Evolutionary conservation across 805 yeast species (phyloP).

Genomic region (Kazachstania viticola): DNA sequence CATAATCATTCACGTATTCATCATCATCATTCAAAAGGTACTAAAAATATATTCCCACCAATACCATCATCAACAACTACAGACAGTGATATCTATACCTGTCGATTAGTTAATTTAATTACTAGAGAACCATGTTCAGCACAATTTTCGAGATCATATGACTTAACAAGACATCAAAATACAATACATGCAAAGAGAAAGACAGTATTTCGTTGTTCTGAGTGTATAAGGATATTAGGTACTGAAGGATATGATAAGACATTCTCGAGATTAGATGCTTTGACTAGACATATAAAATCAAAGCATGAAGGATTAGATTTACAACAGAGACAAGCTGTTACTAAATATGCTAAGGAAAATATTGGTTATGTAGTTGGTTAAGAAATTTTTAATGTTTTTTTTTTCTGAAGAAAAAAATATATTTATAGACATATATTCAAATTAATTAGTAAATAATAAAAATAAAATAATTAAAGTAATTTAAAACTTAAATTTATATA

Average conservation of each 20-base stretch:
- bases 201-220: slow-evolving; percentile 73
- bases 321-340: slow-evolving; percentile 55
- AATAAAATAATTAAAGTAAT: too few species aligned
- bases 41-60: too few species aligned
- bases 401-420: too few species aligned
- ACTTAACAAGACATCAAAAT: slow-evolving; percentile 88
- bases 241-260: slow-evolving; percentile 49
- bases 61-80: too few species aligned
- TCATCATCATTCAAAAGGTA: too few species aligned
- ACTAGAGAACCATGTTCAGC: slow-evolving; percentile 24
- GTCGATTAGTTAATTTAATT: slow-evolving; percentile 14
- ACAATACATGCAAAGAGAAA: slow-evolving; percentile 88
- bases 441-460: too few species aligned
- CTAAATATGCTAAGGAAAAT: slow-evolving; percentile 65
- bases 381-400: too few species aligned
- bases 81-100: slow-evolving; percentile 8
- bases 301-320: slow-evolving; percentile 54
- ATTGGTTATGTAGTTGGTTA: slow-evolving; percentile 40
- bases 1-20: not conserved
- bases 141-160: slow-evolving; percentile 85
- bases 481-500: too few species aligned
- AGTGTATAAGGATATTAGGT: slow-evolving; percentile 47
- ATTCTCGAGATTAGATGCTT: slow-evolving; percentile 87
- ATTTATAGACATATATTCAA: too few species aligned
- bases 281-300: slow-evolving; percentile 84